Evolutionary conservation across 192 early-diverging fungal genomes (phyloP).

Genomic region (Piromyces finnis): DNA sequence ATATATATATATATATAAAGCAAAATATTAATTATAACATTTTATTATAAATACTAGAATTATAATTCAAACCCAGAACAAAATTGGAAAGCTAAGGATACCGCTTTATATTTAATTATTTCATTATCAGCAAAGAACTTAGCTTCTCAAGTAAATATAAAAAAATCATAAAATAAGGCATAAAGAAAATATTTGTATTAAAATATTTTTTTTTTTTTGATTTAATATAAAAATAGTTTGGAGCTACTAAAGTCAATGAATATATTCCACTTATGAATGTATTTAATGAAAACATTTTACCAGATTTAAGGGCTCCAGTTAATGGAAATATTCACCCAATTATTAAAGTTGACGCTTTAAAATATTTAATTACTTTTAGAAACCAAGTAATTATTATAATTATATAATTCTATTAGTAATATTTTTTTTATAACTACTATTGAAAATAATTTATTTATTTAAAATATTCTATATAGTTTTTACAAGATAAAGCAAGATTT

Average conservation of each 20-base stretch:
- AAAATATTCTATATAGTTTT: neutral
- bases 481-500: constrained; percentile 64
- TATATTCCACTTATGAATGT: constrained; percentile 68
- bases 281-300: constrained; percentile 62
- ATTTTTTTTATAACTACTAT: no score
- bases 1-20: no score
- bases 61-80: constrained; percentile 46
- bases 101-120: constrained; percentile 81
- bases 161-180: no score
- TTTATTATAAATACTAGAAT: no score
- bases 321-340: constrained; percentile 56
- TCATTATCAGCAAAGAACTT: constrained; percentile 67
- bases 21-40: no score
- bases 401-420: constrained; percentile 1
- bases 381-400: constrained; percentile 37
- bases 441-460: constrained; percentile 2
- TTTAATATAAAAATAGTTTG: constrained; percentile 23
- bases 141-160: constrained; percentile 40
- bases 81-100: constrained; percentile 91
- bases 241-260: constrained; percentile 69
- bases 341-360: constrained; percentile 86
- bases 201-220: neutral
- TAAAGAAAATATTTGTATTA: no score
- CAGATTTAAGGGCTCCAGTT: constrained; percentile 57
- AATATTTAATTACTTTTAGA: constrained; percentile 85